Base-by-base conservation (phyloP, 345 rosid genomes). In the Pistacia integerrima region DNA sequence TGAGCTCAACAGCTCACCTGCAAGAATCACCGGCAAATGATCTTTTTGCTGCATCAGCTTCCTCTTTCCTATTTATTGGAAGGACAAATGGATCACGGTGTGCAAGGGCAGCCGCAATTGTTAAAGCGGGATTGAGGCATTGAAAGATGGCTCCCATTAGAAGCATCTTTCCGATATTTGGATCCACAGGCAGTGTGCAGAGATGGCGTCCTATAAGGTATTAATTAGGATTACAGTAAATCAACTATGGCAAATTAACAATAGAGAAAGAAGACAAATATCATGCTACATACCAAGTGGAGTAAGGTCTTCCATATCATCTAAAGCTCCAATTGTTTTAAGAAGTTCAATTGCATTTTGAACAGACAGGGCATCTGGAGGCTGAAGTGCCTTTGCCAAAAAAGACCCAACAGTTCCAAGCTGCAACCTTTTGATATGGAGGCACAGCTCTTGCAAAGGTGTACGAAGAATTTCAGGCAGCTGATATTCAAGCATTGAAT, bases 91-190 rank as follows among this genome's bases (percentile, higher is more conserved):
- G 99, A 78, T 90, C 82, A 56, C 97, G 98, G 83, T 95, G 82
- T 3, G 97, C 96, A 69, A 95, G 88, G 82, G 97, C 97, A 84
- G 99, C 87, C 0, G 98, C 98, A 74, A 95, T 95, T 83, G 98
- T 95, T 82, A 93, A 84, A 72, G 98, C 97, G 64, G 99, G 99
- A 85, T 88, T 86, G 67, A 95, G 88, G 87, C 98, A 95, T 77
- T 93, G 97, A 80, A 93, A 95, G 77, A 95, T 81, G 77, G 94
- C 93, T 56, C 98, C 99, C 80, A 93, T 93, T 59, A 93, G 87
- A 87, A 95, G 99, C 97, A 95, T 90, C 83, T 95, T 95, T 77
- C 99, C 99, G 14, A 95, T 90, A 78, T 90, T 95, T 68, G 99
- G 98, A 75, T 93, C 98, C 78, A 93, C 78, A 8, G 97, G 98